Evolutionary conservation across 495 filamentous ascomycete species (phyloP).

Genomic region (Lasiosphaeria ovina): DNA sequence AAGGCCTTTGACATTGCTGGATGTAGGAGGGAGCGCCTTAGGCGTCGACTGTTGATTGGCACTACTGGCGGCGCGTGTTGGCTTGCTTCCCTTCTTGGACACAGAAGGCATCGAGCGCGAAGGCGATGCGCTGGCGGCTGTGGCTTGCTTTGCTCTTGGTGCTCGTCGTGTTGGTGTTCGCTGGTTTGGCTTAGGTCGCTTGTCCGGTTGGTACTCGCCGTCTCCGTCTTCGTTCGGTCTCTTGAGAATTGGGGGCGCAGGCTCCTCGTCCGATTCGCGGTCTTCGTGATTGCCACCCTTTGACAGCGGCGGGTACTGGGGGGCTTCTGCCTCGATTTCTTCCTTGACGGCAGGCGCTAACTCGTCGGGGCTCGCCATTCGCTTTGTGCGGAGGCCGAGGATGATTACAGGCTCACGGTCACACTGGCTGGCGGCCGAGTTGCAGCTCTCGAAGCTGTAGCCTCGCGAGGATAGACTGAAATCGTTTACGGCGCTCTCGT

Average conservation of each 20-base stretch:
- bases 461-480: conserved; percentile 15
- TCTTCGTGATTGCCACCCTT: conserved; percentile 17
- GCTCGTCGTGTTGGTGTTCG: not conserved
- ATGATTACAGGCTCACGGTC: conserved; percentile 9
- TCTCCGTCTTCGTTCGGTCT: conserved; percentile 22
- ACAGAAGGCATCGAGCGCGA: not conserved
- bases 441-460: conserved; percentile 23
- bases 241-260: conserved; percentile 11
- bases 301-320: conserved; percentile 20
- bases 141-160: not conserved
- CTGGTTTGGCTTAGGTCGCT: conserved; percentile 23
- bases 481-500: conserved; percentile 18
- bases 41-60: not conserved
- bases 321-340: conserved; percentile 26
- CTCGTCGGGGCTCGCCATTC: conserved; percentile 24
- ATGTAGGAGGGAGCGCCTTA: not conserved
- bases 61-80: not conserved
- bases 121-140: not conserved
- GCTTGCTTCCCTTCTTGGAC: conserved; percentile 1
- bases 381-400: conserved; percentile 4
- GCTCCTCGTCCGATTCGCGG: conserved; percentile 22
- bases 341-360: conserved; percentile 29
- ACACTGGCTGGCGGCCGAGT: conserved; percentile 13
- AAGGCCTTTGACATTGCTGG: conserved; percentile 3
- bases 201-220: conserved; percentile 19